Percentiles rank a stretch among this genome's conserved stretches.
These are phyloP conservation scores for Solanum acaule DNA, from an alignment of 257 asterid species.

Conservation along the genomic window DNA sequence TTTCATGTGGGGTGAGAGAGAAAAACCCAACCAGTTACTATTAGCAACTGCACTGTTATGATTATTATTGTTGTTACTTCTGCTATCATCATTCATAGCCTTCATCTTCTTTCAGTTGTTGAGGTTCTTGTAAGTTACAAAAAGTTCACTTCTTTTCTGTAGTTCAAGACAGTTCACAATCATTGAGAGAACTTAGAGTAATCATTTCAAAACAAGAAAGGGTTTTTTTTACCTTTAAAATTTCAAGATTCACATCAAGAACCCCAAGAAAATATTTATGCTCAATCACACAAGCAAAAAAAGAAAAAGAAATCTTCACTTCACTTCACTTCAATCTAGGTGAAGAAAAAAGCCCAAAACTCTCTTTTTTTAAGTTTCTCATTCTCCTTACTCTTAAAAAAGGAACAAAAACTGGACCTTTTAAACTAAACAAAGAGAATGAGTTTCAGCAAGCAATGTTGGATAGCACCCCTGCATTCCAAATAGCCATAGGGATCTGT, in stretches of 20 bases:
- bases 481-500: conserved; percentile 66
- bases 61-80: not conserved
- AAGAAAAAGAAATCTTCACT: not conserved
- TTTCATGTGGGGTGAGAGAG: conserved; percentile 73
- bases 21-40: conserved; percentile 67
- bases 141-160: not conserved
- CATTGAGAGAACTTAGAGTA: conserved; percentile 26
- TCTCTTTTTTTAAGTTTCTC: conserved; percentile 3
- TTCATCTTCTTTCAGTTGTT: conserved; percentile 30
- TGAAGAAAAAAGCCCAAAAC: not conserved
- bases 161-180: conserved; percentile 34
- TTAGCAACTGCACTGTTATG: not conserved
- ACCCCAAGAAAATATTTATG: conserved; percentile 1
- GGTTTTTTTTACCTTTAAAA: not conserved
- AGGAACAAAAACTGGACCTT: conserved; percentile 15
- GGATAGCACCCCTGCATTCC: conserved; percentile 51
- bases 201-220: conserved; percentile 33
- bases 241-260: conserved; percentile 5
- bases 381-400: not conserved
- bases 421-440: conserved; percentile 65
- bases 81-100: conserved; percentile 30
- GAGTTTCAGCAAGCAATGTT: conserved; percentile 60
- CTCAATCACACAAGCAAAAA: not conserved
- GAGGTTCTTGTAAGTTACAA: not conserved
- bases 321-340: not conserved